Evolutionary conservation across 441 rosid species (phyloP).

Genomic region (Populus hybrid): DNA sequence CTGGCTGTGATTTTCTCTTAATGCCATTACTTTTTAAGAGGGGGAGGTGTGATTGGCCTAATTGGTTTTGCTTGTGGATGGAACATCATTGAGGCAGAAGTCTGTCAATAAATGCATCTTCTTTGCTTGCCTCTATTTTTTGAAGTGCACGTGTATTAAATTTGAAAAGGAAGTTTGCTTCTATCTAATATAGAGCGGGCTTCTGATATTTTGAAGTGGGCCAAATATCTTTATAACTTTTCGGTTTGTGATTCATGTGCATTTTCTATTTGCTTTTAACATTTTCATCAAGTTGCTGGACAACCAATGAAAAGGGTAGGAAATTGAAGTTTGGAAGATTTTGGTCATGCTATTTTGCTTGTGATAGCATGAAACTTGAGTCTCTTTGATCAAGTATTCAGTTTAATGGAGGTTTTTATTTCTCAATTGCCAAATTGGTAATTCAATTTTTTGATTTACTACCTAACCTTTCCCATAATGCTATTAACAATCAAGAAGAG

Average conservation of each 20-base stretch:
- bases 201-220: neutral
- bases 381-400: neutral
- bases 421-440: neutral
- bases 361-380: neutral
- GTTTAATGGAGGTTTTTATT: neutral
- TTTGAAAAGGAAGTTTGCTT: neutral
- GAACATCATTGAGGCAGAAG: neutral
- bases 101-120: neutral
- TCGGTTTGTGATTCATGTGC: neutral
- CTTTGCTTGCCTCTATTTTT: neutral
- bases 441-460: no score
- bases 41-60: neutral
- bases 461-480: neutral
- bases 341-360: neutral
- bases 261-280: neutral
- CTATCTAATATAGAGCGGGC: neutral
- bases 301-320: neutral
- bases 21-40: neutral
- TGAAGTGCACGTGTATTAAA: neutral
- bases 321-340: neutral
- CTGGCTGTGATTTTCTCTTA: neutral
- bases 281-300: neutral
- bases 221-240: neutral
- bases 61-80: neutral
- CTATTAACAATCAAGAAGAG: neutral